phyloP scores from a whole-genome alignment of 352 stramenopile genomes.

The Synura sp. region DNA sequence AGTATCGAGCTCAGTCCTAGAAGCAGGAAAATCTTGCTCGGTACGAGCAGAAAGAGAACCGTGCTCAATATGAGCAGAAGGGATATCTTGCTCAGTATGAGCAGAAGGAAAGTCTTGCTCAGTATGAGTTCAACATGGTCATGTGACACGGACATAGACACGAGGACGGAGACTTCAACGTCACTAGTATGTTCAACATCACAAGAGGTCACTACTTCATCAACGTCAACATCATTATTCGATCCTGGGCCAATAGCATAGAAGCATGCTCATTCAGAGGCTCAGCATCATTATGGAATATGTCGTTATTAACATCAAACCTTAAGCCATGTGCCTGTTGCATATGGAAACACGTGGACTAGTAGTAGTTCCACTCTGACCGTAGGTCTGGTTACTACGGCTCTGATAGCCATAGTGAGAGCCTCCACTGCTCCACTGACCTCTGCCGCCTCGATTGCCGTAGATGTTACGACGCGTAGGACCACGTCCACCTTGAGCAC shows the following conservation, averaged over 20 bases:
- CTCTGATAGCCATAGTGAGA: too few relatives aligned
- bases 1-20: neutral
- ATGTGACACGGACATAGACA: constrained; percentile 19
- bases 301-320: neutral
- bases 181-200: neutral
- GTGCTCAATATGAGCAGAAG: neutral
- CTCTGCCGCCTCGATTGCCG: neutral
- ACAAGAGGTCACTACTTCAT: too few relatives aligned
- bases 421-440: constrained; percentile 19
- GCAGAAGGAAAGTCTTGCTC: too few relatives aligned
- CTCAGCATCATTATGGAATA: constrained; percentile 27
- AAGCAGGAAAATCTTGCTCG: neutral
- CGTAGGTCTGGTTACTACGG: too few relatives aligned
- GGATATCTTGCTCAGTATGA: constrained; percentile 23
- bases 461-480: constrained; percentile 22
- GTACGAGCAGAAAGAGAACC: neutral
- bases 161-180: neutral
- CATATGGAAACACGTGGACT: too few relatives aligned
- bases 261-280: constrained; percentile 20
- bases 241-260: constrained; percentile 4
- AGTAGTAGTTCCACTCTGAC: too few relatives aligned
- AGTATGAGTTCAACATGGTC: constrained; percentile 19
- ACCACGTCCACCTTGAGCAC: neutral
- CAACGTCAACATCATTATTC: constrained; percentile 2
- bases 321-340: neutral